Evolutionary conservation across 106 monocot species (phyloP).

Genomic region (Apostasia ramifera): DNA sequence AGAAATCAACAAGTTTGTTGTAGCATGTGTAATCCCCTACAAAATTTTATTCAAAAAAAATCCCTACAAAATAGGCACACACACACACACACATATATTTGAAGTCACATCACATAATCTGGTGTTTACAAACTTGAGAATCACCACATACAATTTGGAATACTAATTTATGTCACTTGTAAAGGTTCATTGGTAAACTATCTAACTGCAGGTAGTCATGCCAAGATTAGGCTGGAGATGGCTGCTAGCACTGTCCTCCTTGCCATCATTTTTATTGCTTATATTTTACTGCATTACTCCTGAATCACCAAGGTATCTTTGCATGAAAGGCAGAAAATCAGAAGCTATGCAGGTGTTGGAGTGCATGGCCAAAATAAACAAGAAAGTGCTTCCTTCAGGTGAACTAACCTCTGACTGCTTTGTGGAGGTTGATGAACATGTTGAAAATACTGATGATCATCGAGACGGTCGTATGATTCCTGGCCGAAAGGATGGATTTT

Average conservation of each 20-base stretch:
- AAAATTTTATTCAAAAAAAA: no score
- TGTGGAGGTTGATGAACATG: conserved; percentile 12
- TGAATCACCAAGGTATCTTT: conserved; percentile 84
- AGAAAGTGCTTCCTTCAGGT: conserved; percentile 41
- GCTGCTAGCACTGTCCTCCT: conserved; percentile 60
- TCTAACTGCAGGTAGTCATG: conserved; percentile 47
- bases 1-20: no score
- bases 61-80: no score
- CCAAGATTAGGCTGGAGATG: conserved; percentile 83
- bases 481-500: conserved; percentile 1
- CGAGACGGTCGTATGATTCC: conserved; percentile 29
- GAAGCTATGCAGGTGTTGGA: conserved; percentile 48
- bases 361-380: conserved; percentile 52
- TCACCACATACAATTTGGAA: background rate
- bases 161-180: background rate
- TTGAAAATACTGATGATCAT: conserved; percentile 17
- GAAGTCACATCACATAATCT: no score
- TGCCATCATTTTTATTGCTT: conserved; percentile 68
- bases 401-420: conserved; percentile 27
- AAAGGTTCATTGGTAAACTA: background rate
- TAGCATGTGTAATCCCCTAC: no score
- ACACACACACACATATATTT: background rate
- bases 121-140: background rate
- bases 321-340: conserved; percentile 46
- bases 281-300: conserved; percentile 52